phyloP scores from a whole-genome alignment of 202 grass and related monocot species.

The Brachypodium distachyon region DNA sequence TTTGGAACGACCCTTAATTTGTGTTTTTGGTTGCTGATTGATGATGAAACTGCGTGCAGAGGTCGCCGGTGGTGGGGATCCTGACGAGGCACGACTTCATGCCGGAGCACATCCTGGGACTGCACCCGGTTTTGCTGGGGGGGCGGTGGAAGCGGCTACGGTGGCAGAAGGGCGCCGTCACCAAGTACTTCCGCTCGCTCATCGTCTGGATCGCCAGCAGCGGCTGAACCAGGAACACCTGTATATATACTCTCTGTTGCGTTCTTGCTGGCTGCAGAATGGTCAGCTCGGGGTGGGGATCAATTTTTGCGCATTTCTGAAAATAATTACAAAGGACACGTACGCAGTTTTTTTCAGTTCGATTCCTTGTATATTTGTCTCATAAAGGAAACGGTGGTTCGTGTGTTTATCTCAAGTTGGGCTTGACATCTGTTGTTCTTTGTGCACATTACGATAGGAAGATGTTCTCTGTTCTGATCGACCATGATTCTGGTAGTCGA shows the following conservation, averaged over 20 bases:
- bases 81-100: conserved; percentile 96
- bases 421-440: neutral
- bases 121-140: conserved; percentile 41
- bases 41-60: conserved; percentile 43
- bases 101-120: conserved; percentile 76
- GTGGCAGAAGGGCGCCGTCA: conserved; percentile 40
- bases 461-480: no score
- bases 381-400: neutral
- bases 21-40: no score
- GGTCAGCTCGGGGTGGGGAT: neutral
- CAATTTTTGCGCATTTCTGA: neutral
- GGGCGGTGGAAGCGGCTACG: conserved; percentile 74
- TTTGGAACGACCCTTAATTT: no score
- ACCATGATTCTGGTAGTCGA: no score
- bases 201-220: conserved; percentile 29
- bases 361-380: neutral
- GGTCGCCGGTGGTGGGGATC: conserved; percentile 73
- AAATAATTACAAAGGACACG: neutral
- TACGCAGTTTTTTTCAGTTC: neutral
- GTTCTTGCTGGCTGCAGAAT: neutral
- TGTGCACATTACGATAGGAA: neutral
- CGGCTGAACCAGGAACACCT: neutral
- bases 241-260: neutral
- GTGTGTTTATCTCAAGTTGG: neutral
- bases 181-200: conserved; percentile 48